Evolutionary conservation across 129 eudicot genomes (phyloP).

Genomic region (Oenanthe sinensis): DNA sequence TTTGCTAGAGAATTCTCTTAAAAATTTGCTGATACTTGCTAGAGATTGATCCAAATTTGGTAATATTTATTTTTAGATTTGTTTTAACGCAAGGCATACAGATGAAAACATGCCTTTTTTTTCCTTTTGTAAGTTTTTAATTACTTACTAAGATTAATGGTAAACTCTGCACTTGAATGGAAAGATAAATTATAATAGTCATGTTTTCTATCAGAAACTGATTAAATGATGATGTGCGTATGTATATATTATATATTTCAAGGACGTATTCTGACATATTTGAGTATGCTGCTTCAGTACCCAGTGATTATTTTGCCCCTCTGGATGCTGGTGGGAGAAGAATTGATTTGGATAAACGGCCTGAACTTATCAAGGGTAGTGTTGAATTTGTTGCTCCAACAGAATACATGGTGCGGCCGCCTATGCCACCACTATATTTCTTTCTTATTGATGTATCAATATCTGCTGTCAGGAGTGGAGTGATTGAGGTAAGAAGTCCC

Average conservation of each 20-base stretch:
- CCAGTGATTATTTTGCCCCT: slow-evolving; percentile 73
- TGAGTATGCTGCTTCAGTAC: slow-evolving; percentile 41
- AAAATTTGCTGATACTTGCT: not conserved
- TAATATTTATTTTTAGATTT: not conserved
- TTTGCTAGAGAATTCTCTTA: not conserved
- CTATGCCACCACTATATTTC: slow-evolving; percentile 92
- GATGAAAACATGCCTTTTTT: not conserved
- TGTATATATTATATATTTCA: not conserved
- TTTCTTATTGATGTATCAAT: slow-evolving; percentile 86
- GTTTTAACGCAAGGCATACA: not conserved
- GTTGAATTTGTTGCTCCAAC: slow-evolving; percentile 97
- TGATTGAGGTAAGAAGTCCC: slow-evolving; percentile 66
- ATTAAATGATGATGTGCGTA: not conserved
- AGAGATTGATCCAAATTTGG: not conserved
- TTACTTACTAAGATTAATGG: not conserved
- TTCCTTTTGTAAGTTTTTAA: not conserved
- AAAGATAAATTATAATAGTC: not conserved
- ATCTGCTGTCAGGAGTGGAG: slow-evolving; percentile 85
- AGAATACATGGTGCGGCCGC: slow-evolving; percentile 99
- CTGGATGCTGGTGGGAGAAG: slow-evolving; percentile 83
- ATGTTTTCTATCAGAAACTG: not conserved
- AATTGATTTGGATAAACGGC: slow-evolving; percentile 76
- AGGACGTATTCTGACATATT: slow-evolving; percentile 16
- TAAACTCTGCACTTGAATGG: not conserved
- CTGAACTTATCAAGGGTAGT: slow-evolving; percentile 89